Percentiles rank a stretch among this genome's conserved stretches.
Evolutionary conservation across 257 asterid species (phyloP).

Genomic region (Orobanche coerulescens): DNA sequence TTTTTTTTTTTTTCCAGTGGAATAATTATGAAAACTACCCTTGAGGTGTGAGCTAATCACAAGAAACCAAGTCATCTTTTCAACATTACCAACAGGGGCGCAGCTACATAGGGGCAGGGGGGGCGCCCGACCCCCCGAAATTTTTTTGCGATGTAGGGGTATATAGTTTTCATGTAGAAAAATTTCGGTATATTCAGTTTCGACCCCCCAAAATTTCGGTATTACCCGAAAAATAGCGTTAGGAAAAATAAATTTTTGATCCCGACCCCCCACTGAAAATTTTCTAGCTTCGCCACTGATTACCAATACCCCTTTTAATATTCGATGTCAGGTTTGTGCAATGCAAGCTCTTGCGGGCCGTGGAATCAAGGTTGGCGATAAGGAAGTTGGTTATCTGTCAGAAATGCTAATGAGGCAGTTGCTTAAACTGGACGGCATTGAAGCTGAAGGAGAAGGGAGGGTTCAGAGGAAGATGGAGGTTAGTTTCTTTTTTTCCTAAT

Average conservation of each 20-base stretch:
- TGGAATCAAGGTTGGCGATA: constrained; percentile 55
- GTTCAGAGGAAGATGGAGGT: constrained; percentile 73
- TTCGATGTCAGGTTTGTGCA: constrained; percentile 43
- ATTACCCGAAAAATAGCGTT: no score
- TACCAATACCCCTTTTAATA: no score
- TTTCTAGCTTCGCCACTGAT: no score
- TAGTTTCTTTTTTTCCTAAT: constrained; percentile 20
- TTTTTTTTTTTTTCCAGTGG: no score
- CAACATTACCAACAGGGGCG: not conserved
- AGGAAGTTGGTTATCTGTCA: constrained; percentile 47
- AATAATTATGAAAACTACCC: not conserved
- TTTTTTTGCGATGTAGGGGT: no score
- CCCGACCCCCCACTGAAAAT: no score
- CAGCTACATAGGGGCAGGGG: no score
- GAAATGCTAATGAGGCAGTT: constrained; percentile 94
- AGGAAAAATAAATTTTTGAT: no score
- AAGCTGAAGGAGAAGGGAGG: constrained; percentile 90
- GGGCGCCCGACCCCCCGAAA: no score
- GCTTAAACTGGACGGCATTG: constrained; percentile 79
- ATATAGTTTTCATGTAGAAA: no score
- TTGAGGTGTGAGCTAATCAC: not conserved
- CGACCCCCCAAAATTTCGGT: no score
- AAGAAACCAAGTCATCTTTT: not conserved
- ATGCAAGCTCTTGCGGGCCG: constrained; percentile 45
- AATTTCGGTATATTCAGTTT: no score